A percentile compares a stretch with the other conserved stretches of the same genome.
Evolutionary conservation across 1,284 basidiomycete species (phyloP).

Genomic region (Schizopora paradoxa): DNA sequence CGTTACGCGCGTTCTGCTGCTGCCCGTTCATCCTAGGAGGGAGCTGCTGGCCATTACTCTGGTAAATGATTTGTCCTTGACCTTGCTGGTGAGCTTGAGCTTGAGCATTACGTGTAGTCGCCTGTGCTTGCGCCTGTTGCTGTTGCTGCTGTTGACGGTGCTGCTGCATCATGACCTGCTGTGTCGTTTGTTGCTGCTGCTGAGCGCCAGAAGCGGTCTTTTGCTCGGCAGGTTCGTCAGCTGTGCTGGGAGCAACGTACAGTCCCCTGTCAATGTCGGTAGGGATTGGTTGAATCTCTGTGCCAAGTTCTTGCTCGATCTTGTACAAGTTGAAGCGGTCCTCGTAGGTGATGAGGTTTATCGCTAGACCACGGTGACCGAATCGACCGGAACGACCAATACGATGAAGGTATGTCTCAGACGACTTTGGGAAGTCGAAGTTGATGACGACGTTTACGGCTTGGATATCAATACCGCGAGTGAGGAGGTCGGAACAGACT

Average conservation of each 20-base stretch:
- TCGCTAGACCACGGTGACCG: conserved; percentile 94
- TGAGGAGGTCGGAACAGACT: conserved; percentile 94
- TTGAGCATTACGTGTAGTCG: not conserved
- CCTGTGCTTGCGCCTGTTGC: conserved; percentile 7
- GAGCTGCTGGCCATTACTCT: not conserved
- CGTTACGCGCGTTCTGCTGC: too few relatives aligned
- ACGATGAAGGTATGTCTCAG: conserved; percentile 96
- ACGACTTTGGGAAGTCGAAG: conserved; percentile 99
- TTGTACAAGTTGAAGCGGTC: conserved; percentile 97
- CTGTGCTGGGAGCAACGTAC: conserved; percentile 72
- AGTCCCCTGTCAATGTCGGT: conserved; percentile 88
- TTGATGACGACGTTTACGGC: conserved; percentile 99
- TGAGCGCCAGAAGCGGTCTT: conserved; percentile 29
- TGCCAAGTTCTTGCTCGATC: conserved; percentile 97
- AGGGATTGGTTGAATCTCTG: conserved; percentile 96
- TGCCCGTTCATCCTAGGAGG: too few relatives aligned
- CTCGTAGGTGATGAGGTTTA: conserved; percentile 95
- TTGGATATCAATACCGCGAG: conserved; percentile 99
- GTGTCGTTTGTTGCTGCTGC: conserved; percentile 27
- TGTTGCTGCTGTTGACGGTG: conserved; percentile 4
- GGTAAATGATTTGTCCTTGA: not conserved
- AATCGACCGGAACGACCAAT: conserved; percentile 97
- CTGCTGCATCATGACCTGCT: conserved; percentile 17
- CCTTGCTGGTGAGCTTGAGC: conserved; percentile 1
- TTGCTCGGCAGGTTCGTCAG: conserved; percentile 44